Conservation (phyloP, 75 land plant species). For the Picea glauca region DNA sequence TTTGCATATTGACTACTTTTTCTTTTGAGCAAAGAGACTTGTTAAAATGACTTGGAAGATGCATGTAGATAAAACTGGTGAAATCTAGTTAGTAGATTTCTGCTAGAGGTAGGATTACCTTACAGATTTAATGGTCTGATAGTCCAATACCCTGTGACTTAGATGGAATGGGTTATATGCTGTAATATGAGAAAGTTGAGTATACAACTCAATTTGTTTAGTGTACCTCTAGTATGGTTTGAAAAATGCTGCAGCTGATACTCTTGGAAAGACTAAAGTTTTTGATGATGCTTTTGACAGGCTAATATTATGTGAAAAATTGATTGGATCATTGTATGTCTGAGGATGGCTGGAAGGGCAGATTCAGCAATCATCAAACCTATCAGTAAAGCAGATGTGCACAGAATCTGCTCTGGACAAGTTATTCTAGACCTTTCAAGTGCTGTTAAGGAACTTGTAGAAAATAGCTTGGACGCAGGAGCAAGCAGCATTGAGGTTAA, state of each 20-base stretch:
- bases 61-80: neutral
- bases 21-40: neutral
- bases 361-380: constrained; percentile 47
- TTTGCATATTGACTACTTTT: neutral
- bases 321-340: neutral
- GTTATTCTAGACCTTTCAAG: constrained; percentile 86
- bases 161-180: neutral
- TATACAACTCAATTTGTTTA: neutral
- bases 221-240: neutral
- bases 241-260: neutral
- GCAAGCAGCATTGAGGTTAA: constrained; percentile 79
- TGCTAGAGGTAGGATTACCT: neutral
- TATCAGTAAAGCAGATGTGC: constrained; percentile 73
- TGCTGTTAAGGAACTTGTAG: constrained; percentile 96
- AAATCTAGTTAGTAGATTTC: neutral
- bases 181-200: neutral
- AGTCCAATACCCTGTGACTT: neutral
- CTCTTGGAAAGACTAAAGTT: neutral
- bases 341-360: constrained; percentile 6
- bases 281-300: neutral
- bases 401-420: constrained; percentile 90
- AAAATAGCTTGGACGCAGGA: constrained; percentile 98
- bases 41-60: neutral
- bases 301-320: neutral
- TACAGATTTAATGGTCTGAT: neutral